Percentiles rank a stretch among this genome's conserved stretches.
Evolutionary conservation across 2,329 filamentous ascomycete species (phyloP).

Genomic region (Pyricularia pennisetigena): DNA sequence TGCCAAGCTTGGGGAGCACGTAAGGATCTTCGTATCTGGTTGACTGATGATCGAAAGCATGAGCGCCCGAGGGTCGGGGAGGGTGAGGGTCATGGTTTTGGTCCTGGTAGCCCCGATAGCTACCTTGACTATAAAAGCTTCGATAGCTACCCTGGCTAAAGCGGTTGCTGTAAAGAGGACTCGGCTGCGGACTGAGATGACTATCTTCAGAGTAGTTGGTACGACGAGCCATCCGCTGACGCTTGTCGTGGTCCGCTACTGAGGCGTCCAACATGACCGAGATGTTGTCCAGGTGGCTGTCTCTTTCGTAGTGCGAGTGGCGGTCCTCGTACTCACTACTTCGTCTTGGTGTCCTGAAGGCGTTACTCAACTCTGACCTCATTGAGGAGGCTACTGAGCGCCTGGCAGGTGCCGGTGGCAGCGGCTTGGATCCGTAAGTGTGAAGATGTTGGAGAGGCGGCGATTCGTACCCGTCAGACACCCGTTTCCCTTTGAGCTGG

Average conservation of each 20-base stretch:
- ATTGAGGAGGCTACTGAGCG: constrained; percentile 11
- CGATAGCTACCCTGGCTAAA: neutral
- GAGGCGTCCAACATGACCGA: constrained; percentile 4
- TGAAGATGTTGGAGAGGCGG: neutral
- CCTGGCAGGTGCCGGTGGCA: constrained; percentile 15
- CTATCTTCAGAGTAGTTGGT: neutral
- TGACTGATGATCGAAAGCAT: neutral
- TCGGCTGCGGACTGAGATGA: neutral
- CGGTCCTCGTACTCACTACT: constrained; percentile 6
- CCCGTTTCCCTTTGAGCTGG: neutral
- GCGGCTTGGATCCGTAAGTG: constrained; percentile 15
- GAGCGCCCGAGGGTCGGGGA: neutral
- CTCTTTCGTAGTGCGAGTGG: constrained; percentile 5
- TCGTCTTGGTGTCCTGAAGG: constrained; percentile 10
- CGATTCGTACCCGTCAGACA: neutral
- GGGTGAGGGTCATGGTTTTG: neutral
- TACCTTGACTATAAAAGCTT: neutral
- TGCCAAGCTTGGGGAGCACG: constrained; percentile 1
- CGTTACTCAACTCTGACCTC: constrained; percentile 12
- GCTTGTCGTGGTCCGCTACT: neutral
- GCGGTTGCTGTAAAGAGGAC: neutral
- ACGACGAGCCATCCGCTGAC: neutral
- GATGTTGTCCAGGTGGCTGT: constrained; percentile 7
- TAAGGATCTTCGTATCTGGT: neutral
- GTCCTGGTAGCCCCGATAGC: neutral